Percentiles rank a stretch among this genome's conserved stretches.
Conservation (phyloP, 1,284 basidiomycete genomes). For the Hemileia vastatrix region DNA sequence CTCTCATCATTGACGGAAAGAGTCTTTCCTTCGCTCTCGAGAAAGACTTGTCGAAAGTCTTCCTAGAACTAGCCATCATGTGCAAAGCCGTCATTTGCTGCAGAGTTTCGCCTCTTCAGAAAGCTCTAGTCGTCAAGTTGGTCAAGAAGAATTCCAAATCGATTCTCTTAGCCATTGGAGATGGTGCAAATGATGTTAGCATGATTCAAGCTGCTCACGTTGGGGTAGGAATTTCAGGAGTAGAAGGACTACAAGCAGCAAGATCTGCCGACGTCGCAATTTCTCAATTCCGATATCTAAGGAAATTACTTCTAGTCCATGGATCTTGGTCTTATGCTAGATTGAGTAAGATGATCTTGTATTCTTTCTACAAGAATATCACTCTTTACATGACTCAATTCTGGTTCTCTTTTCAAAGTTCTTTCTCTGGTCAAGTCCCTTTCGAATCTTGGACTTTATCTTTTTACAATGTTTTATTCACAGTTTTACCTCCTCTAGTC, state of each 20-base stretch:
- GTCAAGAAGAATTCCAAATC: constrained; percentile 92
- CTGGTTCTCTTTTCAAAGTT: constrained; percentile 97
- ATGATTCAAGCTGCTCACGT: constrained; percentile 62
- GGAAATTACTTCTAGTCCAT: constrained; percentile 89
- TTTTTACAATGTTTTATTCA: constrained; percentile 81
- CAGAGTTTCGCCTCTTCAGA: constrained; percentile 93
- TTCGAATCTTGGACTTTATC: constrained; percentile 97
- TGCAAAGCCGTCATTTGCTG: constrained; percentile 98
- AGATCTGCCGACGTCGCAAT: constrained; percentile 96
- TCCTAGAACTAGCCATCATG: constrained; percentile 91
- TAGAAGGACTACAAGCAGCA: constrained; percentile 97
- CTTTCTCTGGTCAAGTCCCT: constrained; percentile 94
- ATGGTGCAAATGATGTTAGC: constrained; percentile 54
- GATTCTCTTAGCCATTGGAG: constrained; percentile 77
- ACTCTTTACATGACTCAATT: constrained; percentile 95
- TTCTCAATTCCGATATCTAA: constrained; percentile 92
- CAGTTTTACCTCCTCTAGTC: constrained; percentile 86
- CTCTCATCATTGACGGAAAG: constrained; percentile 91
- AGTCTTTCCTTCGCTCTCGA: constrained; percentile 84
- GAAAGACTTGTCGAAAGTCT: constrained; percentile 75
- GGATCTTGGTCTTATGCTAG: constrained; percentile 96
- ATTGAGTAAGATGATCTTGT: constrained; percentile 80
- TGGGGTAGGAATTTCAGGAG: constrained; percentile 93
- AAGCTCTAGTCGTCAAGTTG: constrained; percentile 93
- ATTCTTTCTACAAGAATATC: constrained; percentile 60